phyloP scores from a whole-genome alignment of 306 rosid genomes.

The Prunus padus region DNA sequence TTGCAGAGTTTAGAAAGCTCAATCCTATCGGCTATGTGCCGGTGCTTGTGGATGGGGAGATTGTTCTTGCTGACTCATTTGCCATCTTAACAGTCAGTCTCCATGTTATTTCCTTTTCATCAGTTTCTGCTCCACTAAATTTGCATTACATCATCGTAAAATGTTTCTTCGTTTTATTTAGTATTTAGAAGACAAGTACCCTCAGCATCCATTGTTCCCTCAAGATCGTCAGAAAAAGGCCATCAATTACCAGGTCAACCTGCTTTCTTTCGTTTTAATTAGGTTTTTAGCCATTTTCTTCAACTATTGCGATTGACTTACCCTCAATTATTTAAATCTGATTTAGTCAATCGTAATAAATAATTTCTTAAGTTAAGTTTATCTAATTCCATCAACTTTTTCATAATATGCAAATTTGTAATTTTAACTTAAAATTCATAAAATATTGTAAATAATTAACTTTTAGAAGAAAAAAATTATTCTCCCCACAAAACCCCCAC shows the following conservation, averaged over 20 bases:
- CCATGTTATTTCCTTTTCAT: background rate
- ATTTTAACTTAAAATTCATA: no score
- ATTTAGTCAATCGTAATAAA: no score
- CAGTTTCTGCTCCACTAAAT: background rate
- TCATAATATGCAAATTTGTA: no score
- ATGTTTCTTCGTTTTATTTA: conserved; percentile 16
- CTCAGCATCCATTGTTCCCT: conserved; percentile 72
- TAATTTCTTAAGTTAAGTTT: no score
- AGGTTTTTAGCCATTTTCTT: no score
- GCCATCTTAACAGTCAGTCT: conserved; percentile 64
- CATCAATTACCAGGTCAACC: conserved; percentile 66
- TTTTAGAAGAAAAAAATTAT: no score
- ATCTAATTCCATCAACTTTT: no score
- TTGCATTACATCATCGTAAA: background rate
- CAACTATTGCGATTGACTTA: no score
- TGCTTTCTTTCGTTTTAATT: background rate
- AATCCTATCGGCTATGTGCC: conserved; percentile 75
- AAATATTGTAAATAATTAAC: no score
- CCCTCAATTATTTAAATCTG: no score
- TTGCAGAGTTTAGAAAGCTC: conserved; percentile 54
- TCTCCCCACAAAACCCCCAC: no score
- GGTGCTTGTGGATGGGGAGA: conserved; percentile 54
- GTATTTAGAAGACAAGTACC: conserved; percentile 88
- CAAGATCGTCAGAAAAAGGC: conserved; percentile 51
- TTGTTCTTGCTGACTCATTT: conserved; percentile 55